Percentiles rank a stretch among this genome's conserved stretches.
Conservation (phyloP, 331 rosid genomes). For the Malus hybrid region DNA sequence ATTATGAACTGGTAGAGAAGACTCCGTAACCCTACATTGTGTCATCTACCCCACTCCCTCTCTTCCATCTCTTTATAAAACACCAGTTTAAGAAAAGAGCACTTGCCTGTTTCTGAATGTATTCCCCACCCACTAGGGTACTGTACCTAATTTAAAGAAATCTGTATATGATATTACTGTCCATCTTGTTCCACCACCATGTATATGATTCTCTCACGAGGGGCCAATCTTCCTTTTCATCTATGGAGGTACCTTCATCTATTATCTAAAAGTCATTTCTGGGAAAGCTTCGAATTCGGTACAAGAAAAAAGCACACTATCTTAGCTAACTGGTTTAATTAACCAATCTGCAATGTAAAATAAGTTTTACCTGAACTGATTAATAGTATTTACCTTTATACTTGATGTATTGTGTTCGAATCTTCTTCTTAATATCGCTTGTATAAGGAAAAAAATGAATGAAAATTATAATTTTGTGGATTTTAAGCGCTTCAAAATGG, state of each 20-base stretch:
- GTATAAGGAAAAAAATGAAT: no score
- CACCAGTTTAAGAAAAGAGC: not conserved
- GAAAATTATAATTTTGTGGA: no score
- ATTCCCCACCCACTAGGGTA: conserved; percentile 10
- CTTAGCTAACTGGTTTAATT: no score
- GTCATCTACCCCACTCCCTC: not conserved
- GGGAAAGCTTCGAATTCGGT: no score
- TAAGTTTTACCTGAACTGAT: no score
- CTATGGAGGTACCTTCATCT: not conserved
- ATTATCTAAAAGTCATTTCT: no score
- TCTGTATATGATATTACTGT: conserved; percentile 13
- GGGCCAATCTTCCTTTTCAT: not conserved
- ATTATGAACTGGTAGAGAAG: conserved; percentile 20
- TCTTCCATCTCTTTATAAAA: not conserved
- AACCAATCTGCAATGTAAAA: no score
- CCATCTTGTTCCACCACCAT: not conserved
- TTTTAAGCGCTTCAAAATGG: no score
- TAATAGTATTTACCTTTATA: no score
- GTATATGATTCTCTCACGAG: not conserved
- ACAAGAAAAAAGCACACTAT: no score
- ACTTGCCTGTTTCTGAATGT: not conserved
- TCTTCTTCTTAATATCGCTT: no score
- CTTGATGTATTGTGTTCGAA: no score
- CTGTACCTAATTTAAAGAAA: conserved; percentile 10
- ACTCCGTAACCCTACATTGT: conserved; percentile 20